Evolutionary conservation across 2,329 filamentous ascomycete species (phyloP), one percentile per base, ranked within the genome.

Genomic region (Scedosporium apiospermum): DNA sequence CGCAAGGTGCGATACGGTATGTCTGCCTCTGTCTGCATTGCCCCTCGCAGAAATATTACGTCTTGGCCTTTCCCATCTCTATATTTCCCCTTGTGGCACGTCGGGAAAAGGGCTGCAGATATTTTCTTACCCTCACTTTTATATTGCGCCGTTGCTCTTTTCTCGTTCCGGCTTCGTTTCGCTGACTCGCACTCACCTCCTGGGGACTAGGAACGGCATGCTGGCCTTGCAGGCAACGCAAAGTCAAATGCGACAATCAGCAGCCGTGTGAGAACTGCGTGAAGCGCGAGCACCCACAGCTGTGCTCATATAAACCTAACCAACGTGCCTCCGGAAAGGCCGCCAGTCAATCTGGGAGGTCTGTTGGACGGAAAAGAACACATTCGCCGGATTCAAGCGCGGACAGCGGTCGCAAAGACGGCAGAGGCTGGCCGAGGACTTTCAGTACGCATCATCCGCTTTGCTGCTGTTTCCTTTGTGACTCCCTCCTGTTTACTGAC

Each of bases 201-300:
- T 18, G 51, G 21, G 21, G 3, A 55, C 6, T 18, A 86, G 83
- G 83, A 63, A 86, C 83, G 51, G 83, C 83, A 4, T 88, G 85
- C 68, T 88, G 85, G 84, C 85, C 85, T 12, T 88, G 85, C 69
- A 79, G 85, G 57, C 85, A 88, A 72, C 80, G 85, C 66, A 88
- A 88, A 73, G 85, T 88, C 49, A 88, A 88, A 74, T 88, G 85
- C 71, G 85, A 88, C 74, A 88, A 87, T 72, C 84, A 87, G 71
- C 81, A 86, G 69, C 85, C 85, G 0, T 88, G 85, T 71, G 84
- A 88, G 69, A 88, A 88, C 70, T 88, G 85, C 69, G 80, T 86
- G 69, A 87, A 87, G 75, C 76, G 85, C 62, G 84, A 88, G 64
- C 85, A 88, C 67, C 79, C 84, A 2, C 79, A 83, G 72, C 76